Conservation (phyloP, 495 filamentous ascomycete species). For the Neurospora hispaniola region DNA sequence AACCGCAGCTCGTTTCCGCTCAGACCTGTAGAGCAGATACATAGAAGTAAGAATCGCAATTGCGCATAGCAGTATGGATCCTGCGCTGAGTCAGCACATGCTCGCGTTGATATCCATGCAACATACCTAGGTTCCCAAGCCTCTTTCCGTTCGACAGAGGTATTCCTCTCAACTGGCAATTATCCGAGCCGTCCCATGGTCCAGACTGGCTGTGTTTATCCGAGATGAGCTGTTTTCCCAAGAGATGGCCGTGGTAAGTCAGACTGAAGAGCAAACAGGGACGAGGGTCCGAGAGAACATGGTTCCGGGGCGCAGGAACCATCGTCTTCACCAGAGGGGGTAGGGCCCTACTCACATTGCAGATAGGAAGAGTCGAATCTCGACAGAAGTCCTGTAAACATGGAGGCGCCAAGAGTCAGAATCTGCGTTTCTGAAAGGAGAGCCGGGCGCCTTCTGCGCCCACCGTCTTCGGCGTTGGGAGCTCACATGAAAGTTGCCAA, state of each 20-base stretch:
- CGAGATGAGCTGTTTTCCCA: slow-evolving; percentile 31
- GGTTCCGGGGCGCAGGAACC: neutral
- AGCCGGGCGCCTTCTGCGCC: neutral
- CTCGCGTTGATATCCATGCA: slow-evolving; percentile 2
- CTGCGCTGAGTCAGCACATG: slow-evolving; percentile 32
- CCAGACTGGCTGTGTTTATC: slow-evolving; percentile 31
- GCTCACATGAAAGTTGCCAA: slow-evolving; percentile 85
- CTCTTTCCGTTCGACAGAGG: slow-evolving; percentile 48
- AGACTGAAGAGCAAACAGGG: slow-evolving; percentile 5
- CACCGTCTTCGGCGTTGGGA: neutral
- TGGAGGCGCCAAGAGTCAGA: neutral
- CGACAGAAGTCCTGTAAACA: slow-evolving; percentile 75
- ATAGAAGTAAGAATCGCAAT: slow-evolving; percentile 59
- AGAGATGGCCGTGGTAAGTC: slow-evolving; percentile 11
- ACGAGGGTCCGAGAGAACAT: neutral
- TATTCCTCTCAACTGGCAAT: slow-evolving; percentile 68
- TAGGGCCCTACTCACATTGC: slow-evolving; percentile 65
- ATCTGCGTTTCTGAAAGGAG: neutral
- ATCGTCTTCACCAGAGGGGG: neutral
- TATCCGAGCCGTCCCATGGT: slow-evolving; percentile 34
- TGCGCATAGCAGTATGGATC: slow-evolving; percentile 79
- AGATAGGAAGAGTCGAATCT: slow-evolving; percentile 89
- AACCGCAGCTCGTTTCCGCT: slow-evolving; percentile 88
- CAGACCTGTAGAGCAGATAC: slow-evolving; percentile 67
- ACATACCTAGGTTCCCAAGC: slow-evolving; percentile 79